Evolutionary conservation across 2,329 filamentous ascomycete genomes (phyloP).

Genomic region (Trichoderma atroviride): DNA sequence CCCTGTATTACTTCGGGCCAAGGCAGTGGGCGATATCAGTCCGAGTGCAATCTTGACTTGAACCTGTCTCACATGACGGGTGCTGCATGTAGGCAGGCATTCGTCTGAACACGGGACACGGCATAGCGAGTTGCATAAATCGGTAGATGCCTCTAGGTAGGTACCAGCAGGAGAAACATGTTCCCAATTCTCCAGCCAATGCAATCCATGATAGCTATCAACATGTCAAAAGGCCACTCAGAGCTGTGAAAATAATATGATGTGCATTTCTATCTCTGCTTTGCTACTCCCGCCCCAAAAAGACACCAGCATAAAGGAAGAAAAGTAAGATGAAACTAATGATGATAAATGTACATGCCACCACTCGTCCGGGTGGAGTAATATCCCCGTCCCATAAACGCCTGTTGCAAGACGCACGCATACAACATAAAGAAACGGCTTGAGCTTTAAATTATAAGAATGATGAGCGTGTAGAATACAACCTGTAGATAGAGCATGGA

Average conservation of each 20-base stretch:
- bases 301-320: not conserved
- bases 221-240: not conserved
- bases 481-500: not conserved
- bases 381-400: constrained; percentile 4
- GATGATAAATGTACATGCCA: not conserved
- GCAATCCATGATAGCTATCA: not conserved
- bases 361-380: not conserved
- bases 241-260: not conserved
- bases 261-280: constrained; percentile 5
- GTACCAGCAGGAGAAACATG: not conserved
- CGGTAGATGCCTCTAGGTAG: not conserved
- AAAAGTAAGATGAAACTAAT: not conserved
- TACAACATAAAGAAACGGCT: not conserved
- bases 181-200: not conserved
- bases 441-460: not conserved
- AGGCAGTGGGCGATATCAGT: not conserved
- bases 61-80: not conserved
- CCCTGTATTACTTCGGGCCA: not conserved
- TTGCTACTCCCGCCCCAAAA: not conserved
- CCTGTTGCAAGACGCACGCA: constrained; percentile 7
- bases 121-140: not conserved
- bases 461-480: not conserved
- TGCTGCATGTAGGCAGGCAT: not conserved
- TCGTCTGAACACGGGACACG: not conserved
- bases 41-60: not conserved